Conservation (phyloP, 208 protist species). For the Leishmania lainsoni region DNA sequence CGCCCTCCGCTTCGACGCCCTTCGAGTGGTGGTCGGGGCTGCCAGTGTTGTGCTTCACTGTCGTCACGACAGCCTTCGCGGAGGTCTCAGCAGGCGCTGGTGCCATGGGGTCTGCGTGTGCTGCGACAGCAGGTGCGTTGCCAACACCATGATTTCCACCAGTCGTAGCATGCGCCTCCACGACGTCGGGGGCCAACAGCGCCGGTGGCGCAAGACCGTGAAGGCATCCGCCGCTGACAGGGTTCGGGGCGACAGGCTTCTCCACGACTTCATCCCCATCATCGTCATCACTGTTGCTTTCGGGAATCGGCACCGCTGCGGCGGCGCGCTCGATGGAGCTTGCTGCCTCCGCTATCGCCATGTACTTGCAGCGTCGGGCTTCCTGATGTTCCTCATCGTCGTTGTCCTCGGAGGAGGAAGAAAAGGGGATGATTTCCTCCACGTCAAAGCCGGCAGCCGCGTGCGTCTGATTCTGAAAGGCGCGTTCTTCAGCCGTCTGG, state of each 20-base stretch:
- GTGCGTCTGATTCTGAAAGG: slow-evolving; percentile 25
- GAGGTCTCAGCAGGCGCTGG: background rate
- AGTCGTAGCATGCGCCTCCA: background rate
- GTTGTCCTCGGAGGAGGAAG: slow-evolving; percentile 20
- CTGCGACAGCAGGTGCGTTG: background rate
- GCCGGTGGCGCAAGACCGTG: background rate
- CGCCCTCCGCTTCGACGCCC: slow-evolving; percentile 21
- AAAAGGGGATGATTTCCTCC: slow-evolving; percentile 31
- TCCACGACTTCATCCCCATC: background rate
- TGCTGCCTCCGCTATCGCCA: slow-evolving; percentile 11
- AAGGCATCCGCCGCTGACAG: background rate
- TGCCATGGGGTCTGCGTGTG: slow-evolving; percentile 1
- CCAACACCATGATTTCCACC: background rate
- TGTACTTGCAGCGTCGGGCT: slow-evolving; percentile 17
- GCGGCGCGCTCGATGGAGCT: slow-evolving; percentile 19
- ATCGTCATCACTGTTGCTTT: slow-evolving; percentile 14
- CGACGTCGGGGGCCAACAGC: background rate
- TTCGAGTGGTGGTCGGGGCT: slow-evolving; percentile 12
- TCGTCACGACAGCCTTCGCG: background rate
- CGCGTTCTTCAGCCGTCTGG: slow-evolving; percentile 20
- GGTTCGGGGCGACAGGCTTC: background rate
- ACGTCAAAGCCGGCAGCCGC: slow-evolving; percentile 40
- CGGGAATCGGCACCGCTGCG: slow-evolving; percentile 25
- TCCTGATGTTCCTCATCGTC: slow-evolving; percentile 5
- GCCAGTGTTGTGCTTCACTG: background rate